These are phyloP conservation scores for Leptographium wingfieldii DNA, from an alignment of 2,329 filamentous ascomycete species.

Conservation along the genomic window DNA sequence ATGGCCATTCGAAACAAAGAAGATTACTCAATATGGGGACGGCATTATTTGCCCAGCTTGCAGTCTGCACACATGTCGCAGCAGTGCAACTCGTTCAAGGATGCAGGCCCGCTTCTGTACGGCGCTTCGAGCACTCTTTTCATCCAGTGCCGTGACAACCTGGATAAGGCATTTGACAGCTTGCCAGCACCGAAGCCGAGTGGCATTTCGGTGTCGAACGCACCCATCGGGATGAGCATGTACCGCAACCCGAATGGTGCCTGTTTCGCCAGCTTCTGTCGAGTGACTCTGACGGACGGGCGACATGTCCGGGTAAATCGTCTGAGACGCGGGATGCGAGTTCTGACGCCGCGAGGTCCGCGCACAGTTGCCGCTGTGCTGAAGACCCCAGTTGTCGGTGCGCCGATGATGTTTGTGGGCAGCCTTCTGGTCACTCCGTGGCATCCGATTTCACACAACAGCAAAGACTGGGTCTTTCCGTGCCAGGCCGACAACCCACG, in stretches of 20 bases:
- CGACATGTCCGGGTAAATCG: constrained; percentile 25
- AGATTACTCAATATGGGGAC: constrained; percentile 39
- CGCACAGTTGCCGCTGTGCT: constrained; percentile 38
- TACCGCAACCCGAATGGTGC: constrained; percentile 30
- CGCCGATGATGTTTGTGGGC: constrained; percentile 32
- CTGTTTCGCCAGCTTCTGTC: constrained; percentile 41
- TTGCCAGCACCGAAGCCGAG: constrained; percentile 32
- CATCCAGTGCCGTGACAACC: constrained; percentile 30
- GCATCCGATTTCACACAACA: constrained; percentile 35
- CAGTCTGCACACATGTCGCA: constrained; percentile 43
- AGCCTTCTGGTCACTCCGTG: constrained; percentile 42
- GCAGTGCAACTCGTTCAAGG: constrained; percentile 50
- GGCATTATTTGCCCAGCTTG: constrained; percentile 44
- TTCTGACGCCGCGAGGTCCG: constrained; percentile 37
- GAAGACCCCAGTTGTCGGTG: constrained; percentile 29
- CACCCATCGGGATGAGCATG: constrained; percentile 25
- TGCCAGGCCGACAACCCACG: constrained; percentile 13
- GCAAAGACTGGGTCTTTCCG: constrained; percentile 17
- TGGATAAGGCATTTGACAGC: constrained; percentile 36
- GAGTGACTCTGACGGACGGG: constrained; percentile 29
- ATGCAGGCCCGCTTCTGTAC: constrained; percentile 43
- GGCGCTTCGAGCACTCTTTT: constrained; percentile 39
- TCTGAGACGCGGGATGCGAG: constrained; percentile 31
- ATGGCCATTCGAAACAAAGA: constrained; percentile 28
- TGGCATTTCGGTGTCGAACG: neutral